Percentiles rank a stretch among this genome's conserved stretches.
These are phyloP conservation scores for Sophora flavescens DNA, from an alignment of 306 rosid species.

Conservation along the genomic window DNA sequence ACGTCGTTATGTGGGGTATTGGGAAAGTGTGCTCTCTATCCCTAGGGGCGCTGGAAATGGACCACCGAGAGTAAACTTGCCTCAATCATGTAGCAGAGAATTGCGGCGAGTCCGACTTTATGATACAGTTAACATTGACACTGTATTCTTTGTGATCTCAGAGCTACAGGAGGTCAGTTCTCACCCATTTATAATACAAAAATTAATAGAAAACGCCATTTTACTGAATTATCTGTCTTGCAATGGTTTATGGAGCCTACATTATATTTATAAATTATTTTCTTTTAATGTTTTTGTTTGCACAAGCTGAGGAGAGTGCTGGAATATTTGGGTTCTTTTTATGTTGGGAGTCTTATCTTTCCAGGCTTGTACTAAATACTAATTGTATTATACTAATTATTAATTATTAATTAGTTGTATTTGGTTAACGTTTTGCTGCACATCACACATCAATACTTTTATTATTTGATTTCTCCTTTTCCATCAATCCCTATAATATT, in stretches of 20 bases:
- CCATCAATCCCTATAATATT: not conserved
- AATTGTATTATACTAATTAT: not conserved
- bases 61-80: slow-evolving; percentile 62
- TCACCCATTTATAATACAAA: slow-evolving; percentile 6
- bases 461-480: not conserved
- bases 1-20: slow-evolving; percentile 82
- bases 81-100: slow-evolving; percentile 77
- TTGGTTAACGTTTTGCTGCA: not conserved
- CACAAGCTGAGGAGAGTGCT: not conserved
- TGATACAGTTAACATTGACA: slow-evolving; percentile 71
- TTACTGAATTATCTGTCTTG: not conserved
- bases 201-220: not conserved
- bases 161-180: slow-evolving; percentile 76
- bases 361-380: not conserved
- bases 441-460: slow-evolving; percentile 14
- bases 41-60: slow-evolving; percentile 52
- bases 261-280: not conserved
- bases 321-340: slow-evolving; percentile 4
- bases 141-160: slow-evolving; percentile 77
- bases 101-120: slow-evolving; percentile 81
- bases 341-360: not conserved
- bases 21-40: slow-evolving; percentile 66
- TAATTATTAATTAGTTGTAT: not conserved
- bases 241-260: not conserved
- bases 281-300: not conserved